phyloP scores from a whole-genome alignment of 345 rosid species.

The Salix caprea region DNA sequence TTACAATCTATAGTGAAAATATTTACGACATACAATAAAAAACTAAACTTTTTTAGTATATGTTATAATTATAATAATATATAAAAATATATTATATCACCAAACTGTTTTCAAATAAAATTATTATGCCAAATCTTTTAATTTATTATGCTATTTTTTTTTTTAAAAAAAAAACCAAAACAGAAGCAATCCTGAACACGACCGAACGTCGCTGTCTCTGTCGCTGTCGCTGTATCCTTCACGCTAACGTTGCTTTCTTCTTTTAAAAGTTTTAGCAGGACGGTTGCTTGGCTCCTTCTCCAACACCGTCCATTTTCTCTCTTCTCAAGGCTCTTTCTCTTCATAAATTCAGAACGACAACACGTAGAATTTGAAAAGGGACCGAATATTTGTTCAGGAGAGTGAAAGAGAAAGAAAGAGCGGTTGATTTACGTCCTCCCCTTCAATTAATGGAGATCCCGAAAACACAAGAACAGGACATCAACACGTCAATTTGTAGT shows the following conservation, averaged over 20 bases:
- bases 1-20: too few relatives aligned
- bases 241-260: not conserved
- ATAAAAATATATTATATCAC: too few relatives aligned
- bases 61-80: too few relatives aligned
- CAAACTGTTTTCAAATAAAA: too few relatives aligned
- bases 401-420: not conserved
- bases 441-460: not conserved
- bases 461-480: not conserved
- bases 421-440: not conserved
- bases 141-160: too few relatives aligned
- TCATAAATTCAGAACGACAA: not conserved
- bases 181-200: too few relatives aligned
- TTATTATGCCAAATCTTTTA: too few relatives aligned
- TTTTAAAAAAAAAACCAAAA: too few relatives aligned
- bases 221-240: not conserved
- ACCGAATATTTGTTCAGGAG: not conserved
- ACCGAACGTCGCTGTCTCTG: not conserved
- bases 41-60: too few relatives aligned
- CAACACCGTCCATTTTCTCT: not conserved
- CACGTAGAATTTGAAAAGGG: not conserved
- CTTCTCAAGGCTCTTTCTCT: not conserved
- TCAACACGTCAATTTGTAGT: not conserved
- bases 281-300: not conserved
- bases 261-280: too few relatives aligned
- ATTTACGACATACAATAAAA: too few relatives aligned